A percentile compares a stretch with the other conserved stretches of the same genome.
These are phyloP conservation scores for Pseudogymnoascus sp. DNA, from an alignment of 2,329 filamentous ascomycete species.

Conservation along the genomic window DNA sequence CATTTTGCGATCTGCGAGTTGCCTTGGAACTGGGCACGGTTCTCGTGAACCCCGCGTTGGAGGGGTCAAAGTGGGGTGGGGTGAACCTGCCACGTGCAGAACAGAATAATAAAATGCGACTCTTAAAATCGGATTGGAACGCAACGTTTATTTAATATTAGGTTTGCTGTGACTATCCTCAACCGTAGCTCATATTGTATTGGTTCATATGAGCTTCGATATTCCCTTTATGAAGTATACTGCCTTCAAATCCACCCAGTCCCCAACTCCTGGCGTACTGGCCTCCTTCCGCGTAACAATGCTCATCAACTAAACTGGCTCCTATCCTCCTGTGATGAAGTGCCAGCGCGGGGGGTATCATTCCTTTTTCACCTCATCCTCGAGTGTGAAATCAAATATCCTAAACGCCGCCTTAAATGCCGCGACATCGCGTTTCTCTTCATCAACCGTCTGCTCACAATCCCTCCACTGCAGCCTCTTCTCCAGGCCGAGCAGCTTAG, in stretches of 20 bases:
- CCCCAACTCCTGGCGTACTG: background rate
- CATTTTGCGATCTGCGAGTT: background rate
- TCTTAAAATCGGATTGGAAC: background rate
- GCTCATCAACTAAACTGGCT: background rate
- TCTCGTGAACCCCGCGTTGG: background rate
- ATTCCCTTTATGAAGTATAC: background rate
- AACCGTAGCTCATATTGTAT: background rate
- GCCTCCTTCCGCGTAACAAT: background rate
- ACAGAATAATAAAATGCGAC: background rate
- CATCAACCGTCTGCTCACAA: conserved; percentile 64
- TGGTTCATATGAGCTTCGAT: background rate
- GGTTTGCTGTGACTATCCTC: background rate
- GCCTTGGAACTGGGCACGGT: background rate
- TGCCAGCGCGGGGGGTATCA: background rate
- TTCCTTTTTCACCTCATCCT: background rate
- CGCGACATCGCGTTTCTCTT: conserved; percentile 71
- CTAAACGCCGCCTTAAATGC: conserved; percentile 76
- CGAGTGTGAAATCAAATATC: conserved; percentile 64
- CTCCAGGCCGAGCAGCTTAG: conserved; percentile 77
- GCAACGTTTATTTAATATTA: conserved; percentile 1
- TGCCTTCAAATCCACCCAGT: background rate
- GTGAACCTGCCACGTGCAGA: background rate
- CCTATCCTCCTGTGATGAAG: background rate
- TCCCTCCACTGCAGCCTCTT: conserved; percentile 76
- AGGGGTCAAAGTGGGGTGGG: background rate